Conservation (phyloP, 2,329 filamentous ascomycete genomes). For the Ustulina deusta region DNA sequence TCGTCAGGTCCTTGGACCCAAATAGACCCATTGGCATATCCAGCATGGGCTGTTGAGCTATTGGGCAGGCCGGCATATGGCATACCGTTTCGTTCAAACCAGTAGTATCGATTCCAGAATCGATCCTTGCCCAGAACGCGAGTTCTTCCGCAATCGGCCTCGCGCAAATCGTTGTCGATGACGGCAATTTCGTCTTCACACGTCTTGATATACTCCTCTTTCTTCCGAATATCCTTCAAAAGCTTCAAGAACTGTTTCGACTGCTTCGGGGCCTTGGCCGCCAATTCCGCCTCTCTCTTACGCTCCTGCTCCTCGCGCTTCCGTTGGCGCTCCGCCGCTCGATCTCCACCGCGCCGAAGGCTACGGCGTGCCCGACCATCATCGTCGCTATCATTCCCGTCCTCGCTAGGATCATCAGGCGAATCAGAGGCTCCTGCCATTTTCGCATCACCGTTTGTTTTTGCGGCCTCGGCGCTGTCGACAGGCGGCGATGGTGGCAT, state of each 20-base stretch:
- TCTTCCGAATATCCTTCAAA: conserved; percentile 88
- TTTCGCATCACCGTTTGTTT: conserved; percentile 69
- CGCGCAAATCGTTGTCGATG: conserved; percentile 91
- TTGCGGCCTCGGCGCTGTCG: conserved; percentile 57
- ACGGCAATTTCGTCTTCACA: conserved; percentile 87
- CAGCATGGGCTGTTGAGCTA: conserved; percentile 87
- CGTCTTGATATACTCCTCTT: conserved; percentile 81
- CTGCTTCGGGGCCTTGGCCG: conserved; percentile 77
- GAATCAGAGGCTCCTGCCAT: conserved; percentile 75
- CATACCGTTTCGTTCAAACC: conserved; percentile 99
- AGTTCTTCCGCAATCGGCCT: conserved; percentile 92
- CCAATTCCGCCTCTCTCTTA: conserved; percentile 75
- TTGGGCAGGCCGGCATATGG: conserved; percentile 88
- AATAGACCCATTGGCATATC: conserved; percentile 92
- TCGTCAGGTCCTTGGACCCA: conserved; percentile 98
- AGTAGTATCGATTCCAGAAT: conserved; percentile 99
- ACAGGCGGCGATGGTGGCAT: conserved; percentile 71
- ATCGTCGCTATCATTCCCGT: conserved; percentile 76
- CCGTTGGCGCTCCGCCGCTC: conserved; percentile 77
- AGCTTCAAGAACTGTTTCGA: conserved; percentile 91
- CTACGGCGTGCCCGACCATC: conserved; percentile 67
- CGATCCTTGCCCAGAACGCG: conserved; percentile 91
- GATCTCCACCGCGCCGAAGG: conserved; percentile 72
- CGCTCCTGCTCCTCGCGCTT: conserved; percentile 80
- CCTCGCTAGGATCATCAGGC: conserved; percentile 68